These are phyloP conservation scores for Priceomyces medius DNA, from an alignment of 805 yeast genomes.

Conservation along the genomic window DNA sequence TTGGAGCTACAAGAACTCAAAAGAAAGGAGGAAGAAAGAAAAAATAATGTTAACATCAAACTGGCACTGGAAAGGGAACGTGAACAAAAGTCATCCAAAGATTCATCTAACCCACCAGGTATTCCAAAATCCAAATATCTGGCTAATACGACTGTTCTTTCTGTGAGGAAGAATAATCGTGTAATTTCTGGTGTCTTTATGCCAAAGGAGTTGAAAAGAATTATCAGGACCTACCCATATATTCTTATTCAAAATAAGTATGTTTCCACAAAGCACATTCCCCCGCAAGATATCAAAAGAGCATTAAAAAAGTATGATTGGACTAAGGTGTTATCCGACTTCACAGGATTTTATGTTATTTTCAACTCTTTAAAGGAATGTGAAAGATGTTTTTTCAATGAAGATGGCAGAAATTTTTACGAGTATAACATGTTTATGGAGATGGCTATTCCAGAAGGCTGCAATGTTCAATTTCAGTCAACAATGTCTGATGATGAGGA, in stretches of 20 bases:
- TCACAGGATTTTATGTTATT: conserved; percentile 66
- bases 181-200: conserved; percentile 37
- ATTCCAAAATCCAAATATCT: conserved; percentile 11
- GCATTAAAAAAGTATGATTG: conserved; percentile 60
- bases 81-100: conserved; percentile 12
- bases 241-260: conserved; percentile 53
- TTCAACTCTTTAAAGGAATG: conserved; percentile 63
- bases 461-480: conserved; percentile 13
- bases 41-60: conserved; percentile 7
- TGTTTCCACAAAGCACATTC: conserved; percentile 47
- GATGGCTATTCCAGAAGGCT: conserved; percentile 49
- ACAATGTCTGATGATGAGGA: conserved; percentile 11
- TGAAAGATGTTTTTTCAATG: conserved; percentile 54
- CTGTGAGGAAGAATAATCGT: conserved; percentile 29
- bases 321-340: conserved; percentile 62
- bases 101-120: conserved; percentile 1
- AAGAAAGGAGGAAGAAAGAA: conserved; percentile 16
- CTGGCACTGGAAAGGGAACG: background rate
- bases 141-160: conserved; percentile 36
- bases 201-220: conserved; percentile 48
- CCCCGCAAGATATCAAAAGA: conserved; percentile 58
- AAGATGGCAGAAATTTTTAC: conserved; percentile 55
- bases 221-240: conserved; percentile 57
- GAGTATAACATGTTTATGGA: conserved; percentile 58
- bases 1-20: conserved; percentile 13